Percentiles rank a stretch among this genome's conserved stretches.
phyloP scores from a whole-genome alignment of 1,139 yeast species.

The Spathaspora sp. region DNA sequence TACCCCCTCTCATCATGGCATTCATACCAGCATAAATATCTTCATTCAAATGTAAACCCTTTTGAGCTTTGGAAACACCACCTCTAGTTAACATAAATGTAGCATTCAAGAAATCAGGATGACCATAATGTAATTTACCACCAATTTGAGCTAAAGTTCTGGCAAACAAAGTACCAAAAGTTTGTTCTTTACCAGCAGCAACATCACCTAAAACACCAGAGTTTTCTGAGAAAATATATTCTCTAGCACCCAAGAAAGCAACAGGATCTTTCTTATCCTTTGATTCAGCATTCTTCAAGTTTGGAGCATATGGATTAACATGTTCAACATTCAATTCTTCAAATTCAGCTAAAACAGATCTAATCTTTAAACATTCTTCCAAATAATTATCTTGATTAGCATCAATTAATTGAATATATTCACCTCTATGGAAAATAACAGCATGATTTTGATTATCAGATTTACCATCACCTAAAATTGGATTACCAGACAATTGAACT shows the following conservation, averaged over 20 bases:
- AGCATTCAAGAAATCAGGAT: constrained; percentile 97
- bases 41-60: constrained; percentile 97
- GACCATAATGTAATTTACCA: constrained; percentile 99
- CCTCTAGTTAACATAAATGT: constrained; percentile 97
- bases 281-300: constrained; percentile 43
- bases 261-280: constrained; percentile 65
- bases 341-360: constrained; percentile 96
- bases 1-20: constrained; percentile 96
- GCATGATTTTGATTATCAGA: constrained; percentile 99
- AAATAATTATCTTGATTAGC: constrained; percentile 98
- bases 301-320: constrained; percentile 75
- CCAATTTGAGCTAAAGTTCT: constrained; percentile 98
- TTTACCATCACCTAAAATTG: constrained; percentile 99
- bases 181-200: constrained; percentile 99
- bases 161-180: constrained; percentile 97
- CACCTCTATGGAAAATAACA: constrained; percentile 96
- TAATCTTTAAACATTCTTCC: constrained; percentile 97
- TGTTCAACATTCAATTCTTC: constrained; percentile 92
- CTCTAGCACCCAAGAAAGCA: constrained; percentile 99
- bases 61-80: constrained; percentile 98
- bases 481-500: constrained; percentile 97
- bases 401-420: constrained; percentile 95
- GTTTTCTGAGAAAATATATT: constrained; percentile 97
- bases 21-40: constrained; percentile 99
- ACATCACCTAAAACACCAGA: constrained; percentile 99